Percentiles rank a stretch among this genome's conserved stretches.
phyloP scores from a whole-genome alignment of 768 basidiomycete genomes.

The Hypsizygus marmoreus region DNA sequence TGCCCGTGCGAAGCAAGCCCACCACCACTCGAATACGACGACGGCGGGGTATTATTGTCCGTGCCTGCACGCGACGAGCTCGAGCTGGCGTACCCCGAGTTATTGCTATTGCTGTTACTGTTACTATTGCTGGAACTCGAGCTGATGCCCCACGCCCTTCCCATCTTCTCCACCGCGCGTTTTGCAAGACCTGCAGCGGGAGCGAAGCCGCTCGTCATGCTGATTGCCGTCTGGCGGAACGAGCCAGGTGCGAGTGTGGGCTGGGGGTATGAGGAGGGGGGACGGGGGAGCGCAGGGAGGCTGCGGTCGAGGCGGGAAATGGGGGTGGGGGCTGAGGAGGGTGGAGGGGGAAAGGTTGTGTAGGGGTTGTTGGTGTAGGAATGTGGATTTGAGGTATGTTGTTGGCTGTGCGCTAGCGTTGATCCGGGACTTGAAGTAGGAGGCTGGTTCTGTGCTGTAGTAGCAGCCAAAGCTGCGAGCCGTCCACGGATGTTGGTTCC shows the following conservation, averaged over 20 bases:
- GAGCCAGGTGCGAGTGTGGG: conserved; percentile 32
- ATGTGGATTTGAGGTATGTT: neutral
- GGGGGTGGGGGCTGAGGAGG: conserved; percentile 12
- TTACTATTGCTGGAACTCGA: conserved; percentile 40
- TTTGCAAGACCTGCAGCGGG: conserved; percentile 77
- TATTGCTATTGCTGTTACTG: conserved; percentile 6
- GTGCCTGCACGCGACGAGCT: conserved; percentile 18
- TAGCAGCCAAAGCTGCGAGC: conserved; percentile 50
- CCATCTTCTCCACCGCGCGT: conserved; percentile 78
- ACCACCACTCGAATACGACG: conserved; percentile 34
- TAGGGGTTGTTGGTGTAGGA: conserved; percentile 11
- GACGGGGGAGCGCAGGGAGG: conserved; percentile 19
- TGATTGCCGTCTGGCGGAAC: conserved; percentile 67
- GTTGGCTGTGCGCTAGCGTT: conserved; percentile 9
- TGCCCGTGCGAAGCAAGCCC: conserved; percentile 18
- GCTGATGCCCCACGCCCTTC: conserved; percentile 56
- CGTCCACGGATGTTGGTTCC: conserved; percentile 47
- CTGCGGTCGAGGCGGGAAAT: conserved; percentile 19
- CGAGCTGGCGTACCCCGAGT: conserved; percentile 43
- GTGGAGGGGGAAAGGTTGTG: conserved; percentile 14
- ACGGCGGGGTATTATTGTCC: conserved; percentile 30
- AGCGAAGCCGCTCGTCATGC: conserved; percentile 67
- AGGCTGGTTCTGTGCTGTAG: conserved; percentile 20
- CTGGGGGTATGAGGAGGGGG: neutral
- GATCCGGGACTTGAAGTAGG: conserved; percentile 16